Evolutionary conservation across 495 filamentous ascomycete species (phyloP).

Genomic region (Hamigera avellanea): DNA sequence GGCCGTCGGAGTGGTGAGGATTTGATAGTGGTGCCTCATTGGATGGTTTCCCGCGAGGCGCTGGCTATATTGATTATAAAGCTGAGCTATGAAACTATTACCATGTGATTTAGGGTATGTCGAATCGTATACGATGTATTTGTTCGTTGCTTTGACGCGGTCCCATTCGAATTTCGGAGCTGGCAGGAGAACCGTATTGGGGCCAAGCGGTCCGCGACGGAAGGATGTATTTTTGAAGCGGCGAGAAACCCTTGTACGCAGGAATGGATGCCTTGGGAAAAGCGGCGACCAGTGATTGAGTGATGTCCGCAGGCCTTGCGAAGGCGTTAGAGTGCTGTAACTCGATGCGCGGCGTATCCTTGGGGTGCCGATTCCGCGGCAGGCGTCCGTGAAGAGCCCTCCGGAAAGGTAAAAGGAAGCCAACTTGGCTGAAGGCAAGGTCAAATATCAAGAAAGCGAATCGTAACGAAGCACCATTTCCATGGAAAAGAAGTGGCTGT

Average conservation of each 20-base stretch:
- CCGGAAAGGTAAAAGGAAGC: conserved; percentile 26
- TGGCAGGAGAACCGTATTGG: too few relatives aligned
- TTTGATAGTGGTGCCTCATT: conserved; percentile 62
- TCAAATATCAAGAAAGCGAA: background rate
- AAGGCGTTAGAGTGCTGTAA: conserved; percentile 3
- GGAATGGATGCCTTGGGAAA: background rate
- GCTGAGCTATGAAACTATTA: too few relatives aligned
- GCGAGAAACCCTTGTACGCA: background rate
- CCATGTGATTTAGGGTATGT: conserved; percentile 4
- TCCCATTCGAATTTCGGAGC: conserved; percentile 3
- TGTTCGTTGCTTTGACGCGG: too few relatives aligned
- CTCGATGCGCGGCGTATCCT: conserved; percentile 4
- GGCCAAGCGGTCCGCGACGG: too few relatives aligned
- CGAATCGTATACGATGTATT: conserved; percentile 20
- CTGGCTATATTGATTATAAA: too few relatives aligned
- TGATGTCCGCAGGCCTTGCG: background rate
- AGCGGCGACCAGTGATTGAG: too few relatives aligned
- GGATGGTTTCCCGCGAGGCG: conserved; percentile 8
- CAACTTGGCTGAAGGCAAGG: conserved; percentile 24
- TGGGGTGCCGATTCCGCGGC: conserved; percentile 5
- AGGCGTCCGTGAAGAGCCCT: conserved; percentile 19
- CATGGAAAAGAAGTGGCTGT: conserved; percentile 4
- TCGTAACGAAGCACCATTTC: conserved; percentile 6
- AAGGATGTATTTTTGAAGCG: background rate
- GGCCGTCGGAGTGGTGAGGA: conserved; percentile 74